Percentiles rank a stretch among this genome's conserved stretches.
phyloP scores from a whole-genome alignment of 2,329 filamentous ascomycete species.

The Helotiales sp. region DNA sequence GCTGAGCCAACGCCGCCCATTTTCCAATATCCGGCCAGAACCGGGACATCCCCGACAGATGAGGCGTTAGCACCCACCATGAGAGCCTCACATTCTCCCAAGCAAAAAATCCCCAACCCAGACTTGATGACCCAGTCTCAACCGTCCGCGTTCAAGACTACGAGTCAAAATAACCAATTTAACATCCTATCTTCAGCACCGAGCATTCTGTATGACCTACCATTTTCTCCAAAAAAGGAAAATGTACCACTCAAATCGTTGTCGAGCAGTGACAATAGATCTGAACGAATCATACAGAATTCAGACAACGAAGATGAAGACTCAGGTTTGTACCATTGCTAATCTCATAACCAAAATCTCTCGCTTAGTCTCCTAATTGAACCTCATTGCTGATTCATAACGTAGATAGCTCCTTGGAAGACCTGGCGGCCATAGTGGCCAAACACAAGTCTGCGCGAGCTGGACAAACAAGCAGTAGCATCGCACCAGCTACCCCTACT shows the following conservation, averaged over 20 bases:
- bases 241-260: neutral
- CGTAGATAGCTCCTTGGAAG: constrained; percentile 52
- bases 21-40: neutral
- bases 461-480: constrained; percentile 14
- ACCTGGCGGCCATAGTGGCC: constrained; percentile 43
- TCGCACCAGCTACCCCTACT: constrained; percentile 12
- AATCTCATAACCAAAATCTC: too few relatives aligned
- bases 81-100: constrained; percentile 4
- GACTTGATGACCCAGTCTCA: neutral
- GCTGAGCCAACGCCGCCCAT: neutral
- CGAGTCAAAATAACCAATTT: constrained; percentile 4
- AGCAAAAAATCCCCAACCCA: neutral
- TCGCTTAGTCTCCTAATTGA: too few relatives aligned
- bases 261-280: neutral
- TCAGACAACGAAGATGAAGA: constrained; percentile 68
- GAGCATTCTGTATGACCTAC: constrained; percentile 2
- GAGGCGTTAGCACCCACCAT: neutral
- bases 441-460: constrained; percentile 9
- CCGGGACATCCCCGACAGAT: neutral
- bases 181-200: constrained; percentile 20
- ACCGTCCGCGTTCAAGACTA: constrained; percentile 4
- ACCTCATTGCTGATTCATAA: too few relatives aligned
- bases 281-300: constrained; percentile 53
- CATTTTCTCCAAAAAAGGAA: constrained; percentile 1
- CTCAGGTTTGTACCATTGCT: too few relatives aligned